Conservation (phyloP, 257 asterid species). For the Solanum pinnatisectum region DNA sequence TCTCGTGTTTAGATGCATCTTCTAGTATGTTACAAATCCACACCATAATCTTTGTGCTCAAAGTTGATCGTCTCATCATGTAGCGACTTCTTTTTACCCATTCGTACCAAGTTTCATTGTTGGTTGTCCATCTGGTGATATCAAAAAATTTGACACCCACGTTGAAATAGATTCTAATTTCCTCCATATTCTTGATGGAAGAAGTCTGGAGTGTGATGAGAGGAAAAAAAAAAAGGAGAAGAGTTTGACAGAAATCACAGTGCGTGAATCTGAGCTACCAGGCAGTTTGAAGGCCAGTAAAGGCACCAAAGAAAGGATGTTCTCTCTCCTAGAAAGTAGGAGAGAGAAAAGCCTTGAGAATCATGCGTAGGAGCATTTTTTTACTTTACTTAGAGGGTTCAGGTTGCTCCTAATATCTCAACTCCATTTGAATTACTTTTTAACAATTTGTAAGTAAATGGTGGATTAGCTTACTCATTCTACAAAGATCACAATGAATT, state of each 20-base stretch:
- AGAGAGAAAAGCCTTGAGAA: background rate
- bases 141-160: background rate
- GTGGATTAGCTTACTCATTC: background rate
- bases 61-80: background rate
- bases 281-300: background rate
- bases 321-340: background rate
- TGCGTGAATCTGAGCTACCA: background rate
- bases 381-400: background rate
- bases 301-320: background rate
- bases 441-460: background rate
- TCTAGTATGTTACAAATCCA: background rate
- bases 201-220: background rate
- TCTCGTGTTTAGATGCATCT: background rate
- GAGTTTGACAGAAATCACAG: background rate
- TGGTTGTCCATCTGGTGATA: background rate
- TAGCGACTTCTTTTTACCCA: background rate
- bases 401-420: background rate
- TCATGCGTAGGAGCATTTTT: background rate
- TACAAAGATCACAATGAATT: background rate
- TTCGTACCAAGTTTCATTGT: background rate
- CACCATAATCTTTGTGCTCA: background rate
- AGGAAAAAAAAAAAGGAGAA: background rate
- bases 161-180: background rate
- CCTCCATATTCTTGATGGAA: background rate
- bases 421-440: background rate